A percentile compares a stretch with the other conserved stretches of the same genome.
These are phyloP conservation scores for Aspergillus kassunensis DNA, from an alignment of 495 filamentous ascomycete species.

Conservation along the genomic window DNA sequence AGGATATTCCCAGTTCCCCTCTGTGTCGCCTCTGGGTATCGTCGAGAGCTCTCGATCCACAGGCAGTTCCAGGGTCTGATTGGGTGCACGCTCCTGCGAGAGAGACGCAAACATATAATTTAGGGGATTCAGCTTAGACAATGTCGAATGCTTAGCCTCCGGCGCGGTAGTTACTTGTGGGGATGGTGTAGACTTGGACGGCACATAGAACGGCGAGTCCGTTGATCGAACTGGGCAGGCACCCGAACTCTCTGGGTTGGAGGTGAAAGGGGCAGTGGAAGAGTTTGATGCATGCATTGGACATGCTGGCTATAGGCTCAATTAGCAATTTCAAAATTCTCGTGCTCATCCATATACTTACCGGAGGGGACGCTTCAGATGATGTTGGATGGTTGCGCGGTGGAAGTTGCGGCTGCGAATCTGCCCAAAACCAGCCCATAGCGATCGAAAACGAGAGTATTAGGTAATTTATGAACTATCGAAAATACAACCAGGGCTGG, in stretches of 20 bases:
- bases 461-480: no score
- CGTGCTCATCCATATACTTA: constrained; percentile 44
- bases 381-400: constrained; percentile 40
- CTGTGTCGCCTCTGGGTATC: constrained; percentile 73
- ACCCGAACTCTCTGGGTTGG: constrained; percentile 38
- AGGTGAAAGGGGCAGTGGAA: constrained; percentile 41
- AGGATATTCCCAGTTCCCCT: constrained; percentile 92
- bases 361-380: constrained; percentile 55
- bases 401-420: constrained; percentile 46
- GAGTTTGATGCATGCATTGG: constrained; percentile 76
- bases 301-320: constrained; percentile 65
- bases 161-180: constrained; percentile 20
- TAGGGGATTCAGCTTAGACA: constrained; percentile 81
- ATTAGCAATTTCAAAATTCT: constrained; percentile 26
- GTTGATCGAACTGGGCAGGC: constrained; percentile 51
- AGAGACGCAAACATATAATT: constrained; percentile 94
- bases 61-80: constrained; percentile 69
- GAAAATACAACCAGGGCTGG: no score
- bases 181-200: constrained; percentile 26
- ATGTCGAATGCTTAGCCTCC: constrained; percentile 35
- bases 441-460: constrained; percentile 6
- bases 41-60: constrained; percentile 75
- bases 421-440: constrained; percentile 99
- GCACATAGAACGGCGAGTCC: constrained; percentile 40
- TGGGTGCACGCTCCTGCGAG: constrained; percentile 68